A percentile compares a stretch with the other conserved stretches of the same genome.
These are phyloP conservation scores for Fusarium buxicola DNA, from an alignment of 2,329 filamentous ascomycete genomes.

Conservation along the genomic window DNA sequence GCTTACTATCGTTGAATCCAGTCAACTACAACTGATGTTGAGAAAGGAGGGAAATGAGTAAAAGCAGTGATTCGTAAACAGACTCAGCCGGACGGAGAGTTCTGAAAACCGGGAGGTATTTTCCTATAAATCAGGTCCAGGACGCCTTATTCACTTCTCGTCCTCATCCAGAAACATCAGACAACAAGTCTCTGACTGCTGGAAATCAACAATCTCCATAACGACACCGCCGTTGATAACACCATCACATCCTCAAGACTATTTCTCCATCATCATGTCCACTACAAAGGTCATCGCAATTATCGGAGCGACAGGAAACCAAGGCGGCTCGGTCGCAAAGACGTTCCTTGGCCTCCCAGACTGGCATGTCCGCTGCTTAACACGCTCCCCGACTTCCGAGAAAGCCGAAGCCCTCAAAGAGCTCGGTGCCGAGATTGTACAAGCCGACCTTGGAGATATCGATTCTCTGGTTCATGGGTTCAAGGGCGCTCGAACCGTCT, in stretches of 20 bases:
- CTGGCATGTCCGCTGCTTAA: slow-evolving; percentile 60
- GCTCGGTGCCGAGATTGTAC: slow-evolving; percentile 56
- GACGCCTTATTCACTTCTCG: accelerated
- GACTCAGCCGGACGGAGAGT: accelerated
- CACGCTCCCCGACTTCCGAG: slow-evolving; percentile 55
- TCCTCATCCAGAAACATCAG: background rate
- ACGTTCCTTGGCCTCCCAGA: slow-evolving; percentile 52
- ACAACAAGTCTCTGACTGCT: background rate
- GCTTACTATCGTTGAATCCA: slow-evolving; percentile 21
- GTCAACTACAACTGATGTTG: background rate
- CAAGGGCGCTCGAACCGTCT: slow-evolving; percentile 58
- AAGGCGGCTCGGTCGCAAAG: slow-evolving; percentile 61
- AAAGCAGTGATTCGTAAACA: background rate
- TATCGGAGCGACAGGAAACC: slow-evolving; percentile 60
- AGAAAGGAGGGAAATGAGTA: background rate
- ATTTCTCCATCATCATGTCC: slow-evolving; percentile 15
- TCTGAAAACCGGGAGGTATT: accelerated
- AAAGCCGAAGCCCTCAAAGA: slow-evolving; percentile 54
- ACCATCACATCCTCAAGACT: background rate
- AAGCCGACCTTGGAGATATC: slow-evolving; percentile 57
- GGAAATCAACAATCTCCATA: background rate
- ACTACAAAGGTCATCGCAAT: slow-evolving; percentile 52
- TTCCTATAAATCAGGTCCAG: background rate
- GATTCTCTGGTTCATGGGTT: slow-evolving; percentile 55
- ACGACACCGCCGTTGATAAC: background rate